Conservation (phyloP, 768 basidiomycete genomes). For the Arthromyces matolae region DNA sequence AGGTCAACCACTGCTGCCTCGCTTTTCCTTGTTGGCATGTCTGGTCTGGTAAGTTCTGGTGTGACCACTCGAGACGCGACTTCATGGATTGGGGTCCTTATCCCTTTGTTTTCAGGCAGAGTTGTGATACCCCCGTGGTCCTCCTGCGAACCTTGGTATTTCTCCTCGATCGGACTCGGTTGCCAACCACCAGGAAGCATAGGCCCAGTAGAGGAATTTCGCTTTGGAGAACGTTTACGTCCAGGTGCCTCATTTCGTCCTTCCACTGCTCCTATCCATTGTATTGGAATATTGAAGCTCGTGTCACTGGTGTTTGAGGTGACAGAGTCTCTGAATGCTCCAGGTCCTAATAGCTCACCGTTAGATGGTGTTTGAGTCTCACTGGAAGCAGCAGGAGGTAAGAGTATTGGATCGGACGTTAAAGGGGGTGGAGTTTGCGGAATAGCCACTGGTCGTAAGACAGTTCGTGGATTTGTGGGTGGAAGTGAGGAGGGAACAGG, state of each 20-base stretch:
- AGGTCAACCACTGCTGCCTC: slow-evolving; percentile 59
- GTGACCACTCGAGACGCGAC: slow-evolving; percentile 48
- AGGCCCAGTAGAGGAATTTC: slow-evolving; percentile 30
- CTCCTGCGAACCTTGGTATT: slow-evolving; percentile 23
- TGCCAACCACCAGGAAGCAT: slow-evolving; percentile 55
- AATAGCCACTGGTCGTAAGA: slow-evolving; percentile 30
- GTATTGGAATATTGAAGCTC: slow-evolving; percentile 52
- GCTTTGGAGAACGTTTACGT: slow-evolving; percentile 1
- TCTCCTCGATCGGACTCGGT: slow-evolving; percentile 50
- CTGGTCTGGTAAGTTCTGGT: slow-evolving; percentile 48
- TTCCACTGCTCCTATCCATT: slow-evolving; percentile 48
- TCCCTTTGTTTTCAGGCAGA: slow-evolving; percentile 21
- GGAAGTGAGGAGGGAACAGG: slow-evolving; percentile 5
- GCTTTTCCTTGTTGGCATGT: slow-evolving; percentile 49
- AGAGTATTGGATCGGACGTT: slow-evolving; percentile 21
- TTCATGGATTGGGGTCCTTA: slow-evolving; percentile 40
- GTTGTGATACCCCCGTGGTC: slow-evolving; percentile 18
- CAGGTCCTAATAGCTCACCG: slow-evolving; percentile 38
- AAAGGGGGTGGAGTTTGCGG: slow-evolving; percentile 38
- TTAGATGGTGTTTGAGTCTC: not conserved
- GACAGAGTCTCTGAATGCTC: slow-evolving; percentile 64
- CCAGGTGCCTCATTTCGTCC: no score
- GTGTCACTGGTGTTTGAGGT: slow-evolving; percentile 47
- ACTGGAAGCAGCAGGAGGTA: no score
- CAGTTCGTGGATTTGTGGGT: slow-evolving; percentile 11